A percentile compares a stretch with the other conserved stretches of the same genome.
Conservation (phyloP, 306 rosid genomes). For the Boehmeria nivea region DNA sequence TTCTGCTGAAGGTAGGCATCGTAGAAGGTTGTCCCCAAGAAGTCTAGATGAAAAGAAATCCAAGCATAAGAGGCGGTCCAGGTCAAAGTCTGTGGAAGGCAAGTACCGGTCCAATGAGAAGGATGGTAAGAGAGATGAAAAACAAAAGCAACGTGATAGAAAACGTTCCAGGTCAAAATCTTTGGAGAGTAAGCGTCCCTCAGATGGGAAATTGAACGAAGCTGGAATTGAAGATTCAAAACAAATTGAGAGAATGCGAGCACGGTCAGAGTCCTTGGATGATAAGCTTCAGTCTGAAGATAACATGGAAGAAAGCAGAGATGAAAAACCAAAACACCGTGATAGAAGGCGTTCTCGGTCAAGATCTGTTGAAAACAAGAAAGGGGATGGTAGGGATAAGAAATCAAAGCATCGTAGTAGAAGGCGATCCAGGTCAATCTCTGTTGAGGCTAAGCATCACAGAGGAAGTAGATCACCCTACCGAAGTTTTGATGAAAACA, state of each 20-base stretch:
- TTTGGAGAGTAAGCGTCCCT: slow-evolving; percentile 41
- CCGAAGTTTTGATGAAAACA: slow-evolving; percentile 32
- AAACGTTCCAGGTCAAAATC: slow-evolving; percentile 83
- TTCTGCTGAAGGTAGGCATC: slow-evolving; percentile 57
- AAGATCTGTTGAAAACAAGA: slow-evolving; percentile 49
- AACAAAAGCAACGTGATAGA: slow-evolving; percentile 45
- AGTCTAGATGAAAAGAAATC: slow-evolving; percentile 55
- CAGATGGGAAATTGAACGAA: slow-evolving; percentile 44
- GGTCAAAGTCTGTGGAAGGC: slow-evolving; percentile 70
- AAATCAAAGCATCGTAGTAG: slow-evolving; percentile 67
- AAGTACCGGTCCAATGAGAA: slow-evolving; percentile 41
- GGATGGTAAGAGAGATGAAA: slow-evolving; percentile 40
- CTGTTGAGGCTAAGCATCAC: slow-evolving; percentile 48
- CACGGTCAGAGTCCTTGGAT: slow-evolving; percentile 58
- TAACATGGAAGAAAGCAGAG: slow-evolving; percentile 21
- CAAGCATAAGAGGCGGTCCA: slow-evolving; percentile 56
- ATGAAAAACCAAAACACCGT: slow-evolving; percentile 36
- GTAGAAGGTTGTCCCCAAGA: slow-evolving; percentile 55
- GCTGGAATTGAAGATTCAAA: slow-evolving; percentile 44
- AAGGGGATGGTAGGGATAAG: slow-evolving; percentile 42
- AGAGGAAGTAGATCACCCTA: slow-evolving; percentile 39
- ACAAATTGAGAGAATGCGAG: slow-evolving; percentile 43
- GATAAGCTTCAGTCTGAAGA: slow-evolving; percentile 37
- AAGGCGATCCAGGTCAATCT: slow-evolving; percentile 66
- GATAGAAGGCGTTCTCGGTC: slow-evolving; percentile 73